Percentiles rank a stretch among this genome's conserved stretches.
Conservation (phyloP, 257 asterid species). For the Solanum bulbocastanum region DNA sequence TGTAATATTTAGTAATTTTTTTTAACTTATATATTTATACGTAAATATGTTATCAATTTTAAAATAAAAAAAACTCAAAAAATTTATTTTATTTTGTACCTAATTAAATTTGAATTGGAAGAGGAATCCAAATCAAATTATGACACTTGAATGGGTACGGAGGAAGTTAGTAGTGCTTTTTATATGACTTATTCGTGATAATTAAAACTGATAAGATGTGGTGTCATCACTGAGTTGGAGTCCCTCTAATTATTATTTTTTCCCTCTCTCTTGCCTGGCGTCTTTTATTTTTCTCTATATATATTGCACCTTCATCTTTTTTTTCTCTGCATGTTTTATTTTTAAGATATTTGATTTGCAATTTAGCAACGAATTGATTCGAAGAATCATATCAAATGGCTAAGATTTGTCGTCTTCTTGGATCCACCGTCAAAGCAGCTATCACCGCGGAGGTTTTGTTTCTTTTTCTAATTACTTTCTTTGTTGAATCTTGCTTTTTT, state of each 20-base stretch:
- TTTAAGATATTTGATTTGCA: not conserved
- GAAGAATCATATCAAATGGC: not conserved
- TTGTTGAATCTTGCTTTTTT: not conserved
- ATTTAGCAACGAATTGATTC: not conserved
- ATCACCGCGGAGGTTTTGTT: slow-evolving; percentile 23
- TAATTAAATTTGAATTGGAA: not conserved
- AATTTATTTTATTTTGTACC: not conserved
- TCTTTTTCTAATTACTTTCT: not conserved
- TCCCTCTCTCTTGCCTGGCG: not conserved
- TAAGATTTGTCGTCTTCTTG: slow-evolving; percentile 38
- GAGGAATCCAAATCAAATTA: not conserved
- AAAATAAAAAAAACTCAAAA: no score
- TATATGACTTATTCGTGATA: not conserved
- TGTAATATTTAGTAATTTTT: no score
- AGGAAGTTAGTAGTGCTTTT: not conserved
- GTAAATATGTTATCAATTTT: not conserved
- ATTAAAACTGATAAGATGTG: not conserved
- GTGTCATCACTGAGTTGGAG: not conserved
- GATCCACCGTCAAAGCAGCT: slow-evolving; percentile 32
- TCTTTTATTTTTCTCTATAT: not conserved
- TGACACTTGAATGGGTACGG: not conserved
- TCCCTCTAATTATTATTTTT: not conserved
- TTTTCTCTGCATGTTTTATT: not conserved
- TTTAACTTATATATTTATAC: no score
- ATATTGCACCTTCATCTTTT: not conserved